phyloP scores from a whole-genome alignment of 768 basidiomycete species.

The Tylopilus subfusipes region DNA sequence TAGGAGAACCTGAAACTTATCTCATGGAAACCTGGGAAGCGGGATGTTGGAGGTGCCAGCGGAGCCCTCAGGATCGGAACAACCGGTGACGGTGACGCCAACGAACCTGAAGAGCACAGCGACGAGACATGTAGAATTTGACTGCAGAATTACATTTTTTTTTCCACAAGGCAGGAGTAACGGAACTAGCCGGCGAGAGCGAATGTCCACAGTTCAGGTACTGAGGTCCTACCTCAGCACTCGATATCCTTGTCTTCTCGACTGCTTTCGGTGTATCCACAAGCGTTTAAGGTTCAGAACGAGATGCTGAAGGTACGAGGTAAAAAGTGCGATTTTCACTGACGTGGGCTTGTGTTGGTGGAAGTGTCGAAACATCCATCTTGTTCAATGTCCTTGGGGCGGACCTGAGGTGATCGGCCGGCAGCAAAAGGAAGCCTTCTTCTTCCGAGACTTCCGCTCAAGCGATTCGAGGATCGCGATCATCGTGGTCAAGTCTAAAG shows the following conservation, averaged over 20 bases:
- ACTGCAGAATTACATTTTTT: background rate
- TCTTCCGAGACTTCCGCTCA: slow-evolving; percentile 18
- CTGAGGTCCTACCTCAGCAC: slow-evolving; percentile 19
- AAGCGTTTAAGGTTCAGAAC: slow-evolving; percentile 1
- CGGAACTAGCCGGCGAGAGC: background rate
- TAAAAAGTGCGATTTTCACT: background rate
- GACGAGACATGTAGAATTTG: slow-evolving; percentile 2
- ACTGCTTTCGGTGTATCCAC: background rate
- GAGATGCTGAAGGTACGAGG: background rate
- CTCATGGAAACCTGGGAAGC: slow-evolving; percentile 16
- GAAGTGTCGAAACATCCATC: background rate
- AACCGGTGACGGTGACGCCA: background rate
- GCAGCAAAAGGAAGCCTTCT: slow-evolving; percentile 23
- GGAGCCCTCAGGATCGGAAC: slow-evolving; percentile 5
- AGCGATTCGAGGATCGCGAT: slow-evolving; percentile 31
- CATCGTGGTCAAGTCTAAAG: slow-evolving; percentile 22
- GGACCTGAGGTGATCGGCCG: slow-evolving; percentile 15
- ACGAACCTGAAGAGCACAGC: background rate
- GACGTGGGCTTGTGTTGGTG: background rate
- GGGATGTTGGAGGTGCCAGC: slow-evolving; percentile 9
- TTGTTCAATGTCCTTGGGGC: background rate
- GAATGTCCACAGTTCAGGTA: slow-evolving; percentile 12
- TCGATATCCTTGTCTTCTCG: background rate
- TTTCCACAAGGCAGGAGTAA: background rate
- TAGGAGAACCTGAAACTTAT: slow-evolving; percentile 14